Base-by-base conservation (phyloP, 225 moss, liverwort and hornwort species). In the Marchantia polymorpha region DNA sequence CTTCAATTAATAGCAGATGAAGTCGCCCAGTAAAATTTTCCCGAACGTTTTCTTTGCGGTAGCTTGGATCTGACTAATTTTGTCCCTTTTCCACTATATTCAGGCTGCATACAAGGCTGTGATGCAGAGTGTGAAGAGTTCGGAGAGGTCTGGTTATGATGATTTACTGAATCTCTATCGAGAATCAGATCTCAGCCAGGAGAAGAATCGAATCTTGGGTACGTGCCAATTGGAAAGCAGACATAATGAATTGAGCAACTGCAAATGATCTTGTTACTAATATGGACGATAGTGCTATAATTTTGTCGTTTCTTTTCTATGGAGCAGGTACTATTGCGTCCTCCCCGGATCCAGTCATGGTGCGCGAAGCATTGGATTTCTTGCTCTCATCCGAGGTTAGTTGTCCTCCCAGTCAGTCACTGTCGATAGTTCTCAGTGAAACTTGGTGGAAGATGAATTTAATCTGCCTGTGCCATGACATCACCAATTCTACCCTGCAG, bases 21-120 rank as follows among this genome's bases (percentile, higher is more conserved):
- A 25, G 0, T 17, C 15, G 5, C 12, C 3, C 25, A 10, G 51
- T 51, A 26, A 39, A 39, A 29, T 12, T 52, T 10, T 26, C 7
- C 25, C 23, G 73, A 73, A 23, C 47, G 39, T 46, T 10, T 27
- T 12, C 73, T 26, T 55, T 27, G 14, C 7, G 4, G 8, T 1
- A 52, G 53, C 3, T 53, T 54, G 52, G 0, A 53, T 53, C n/a
- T 73, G 53, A 53, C 52, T 48, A 3, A 14, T 16, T 14, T 64
- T 25, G 47, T 71, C 59, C 64, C 80, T 77, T 77, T 16, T 23
- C 12, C 19, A 16, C 39, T 5, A 66, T 15, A 48, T n/a, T 65
- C 86, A 92, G 92, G 92, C 90, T 51, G 91, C 89, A 65, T 92
- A 92, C 78, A 92, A 89, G 82, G 92, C 92, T 74, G 81, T 91